phyloP scores from a whole-genome alignment of 2,329 filamentous ascomycete genomes.

The Cytospora chrysosperma region DNA sequence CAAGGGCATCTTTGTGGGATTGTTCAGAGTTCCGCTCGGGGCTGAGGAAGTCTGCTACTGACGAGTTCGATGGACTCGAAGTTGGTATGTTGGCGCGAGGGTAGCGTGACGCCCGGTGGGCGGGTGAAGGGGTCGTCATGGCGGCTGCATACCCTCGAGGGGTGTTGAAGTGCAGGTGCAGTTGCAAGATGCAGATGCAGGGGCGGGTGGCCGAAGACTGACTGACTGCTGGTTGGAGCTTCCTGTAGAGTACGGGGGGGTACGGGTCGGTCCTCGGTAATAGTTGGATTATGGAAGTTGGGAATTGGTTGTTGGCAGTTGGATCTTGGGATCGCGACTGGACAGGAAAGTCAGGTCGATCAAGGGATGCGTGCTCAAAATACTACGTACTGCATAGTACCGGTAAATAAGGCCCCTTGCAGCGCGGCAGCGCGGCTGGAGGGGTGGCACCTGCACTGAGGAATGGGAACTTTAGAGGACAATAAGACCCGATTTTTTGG shows the following conservation, averaged over 20 bases:
- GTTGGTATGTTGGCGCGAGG: conserved; percentile 18
- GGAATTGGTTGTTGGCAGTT: neutral
- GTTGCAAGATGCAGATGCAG: neutral
- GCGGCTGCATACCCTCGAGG: conserved; percentile 4
- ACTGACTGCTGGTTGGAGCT: neutral
- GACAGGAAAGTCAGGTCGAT: conserved; percentile 8
- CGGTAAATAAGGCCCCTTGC: conserved; percentile 9
- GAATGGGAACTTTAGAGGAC: neutral
- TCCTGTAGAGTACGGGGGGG: neutral
- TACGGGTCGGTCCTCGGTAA: neutral
- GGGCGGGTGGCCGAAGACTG: neutral
- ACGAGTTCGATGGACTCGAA: conserved; percentile 16
- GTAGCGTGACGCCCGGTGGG: conserved; percentile 22
- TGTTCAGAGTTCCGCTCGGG: conserved; percentile 23
- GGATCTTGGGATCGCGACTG: neutral
- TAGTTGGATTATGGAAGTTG: neutral
- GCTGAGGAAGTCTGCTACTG: conserved; percentile 20
- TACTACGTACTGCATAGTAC: too few species aligned
- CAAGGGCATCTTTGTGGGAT: conserved; percentile 22
- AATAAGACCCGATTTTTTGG: conserved; percentile 1
- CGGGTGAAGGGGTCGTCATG: conserved; percentile 21
- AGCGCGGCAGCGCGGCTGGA: neutral
- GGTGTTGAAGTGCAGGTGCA: neutral
- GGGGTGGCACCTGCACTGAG: neutral
- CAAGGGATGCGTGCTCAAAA: conserved; percentile 5